phyloP scores from a whole-genome alignment of 2,329 filamentous ascomycete genomes.

The Delphinella strobiligena region DNA sequence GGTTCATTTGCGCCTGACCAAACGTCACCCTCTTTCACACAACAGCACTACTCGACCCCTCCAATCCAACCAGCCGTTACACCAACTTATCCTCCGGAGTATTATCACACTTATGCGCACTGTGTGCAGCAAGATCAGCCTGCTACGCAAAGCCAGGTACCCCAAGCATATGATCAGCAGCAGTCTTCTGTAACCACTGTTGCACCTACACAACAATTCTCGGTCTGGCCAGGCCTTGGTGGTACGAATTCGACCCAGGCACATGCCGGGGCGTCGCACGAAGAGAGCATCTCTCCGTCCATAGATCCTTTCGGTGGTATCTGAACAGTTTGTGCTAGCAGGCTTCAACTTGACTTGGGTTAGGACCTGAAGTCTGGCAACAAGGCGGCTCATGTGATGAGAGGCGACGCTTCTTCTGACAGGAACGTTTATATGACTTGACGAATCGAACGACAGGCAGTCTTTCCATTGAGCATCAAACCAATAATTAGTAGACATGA shows the following conservation, averaged over 20 bases:
- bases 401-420: too few relatives aligned
- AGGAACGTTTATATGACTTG: too few relatives aligned
- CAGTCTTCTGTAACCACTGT: neutral
- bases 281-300: neutral
- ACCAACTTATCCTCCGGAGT: constrained; percentile 6
- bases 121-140: constrained; percentile 1
- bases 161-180: neutral
- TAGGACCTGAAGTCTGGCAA: too few relatives aligned
- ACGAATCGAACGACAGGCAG: too few relatives aligned
- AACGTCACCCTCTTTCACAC: neutral
- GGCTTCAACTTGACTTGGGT: too few relatives aligned
- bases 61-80: constrained; percentile 4
- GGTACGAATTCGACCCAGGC: neutral
- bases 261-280: neutral
- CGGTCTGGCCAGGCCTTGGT: neutral
- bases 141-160: neutral
- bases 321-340: too few relatives aligned
- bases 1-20: neutral
- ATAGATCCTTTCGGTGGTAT: neutral
- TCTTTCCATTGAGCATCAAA: too few relatives aligned
- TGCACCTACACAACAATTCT: constrained; percentile 1
- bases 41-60: constrained; percentile 1
- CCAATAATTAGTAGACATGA: too few relatives aligned
- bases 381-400: too few relatives aligned
- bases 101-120: constrained; percentile 4